A percentile compares a stretch with the other conserved stretches of the same genome.
These are phyloP conservation scores for Austroboletus niveus DNA, from an alignment of 1,284 basidiomycete genomes.

Conservation along the genomic window DNA sequence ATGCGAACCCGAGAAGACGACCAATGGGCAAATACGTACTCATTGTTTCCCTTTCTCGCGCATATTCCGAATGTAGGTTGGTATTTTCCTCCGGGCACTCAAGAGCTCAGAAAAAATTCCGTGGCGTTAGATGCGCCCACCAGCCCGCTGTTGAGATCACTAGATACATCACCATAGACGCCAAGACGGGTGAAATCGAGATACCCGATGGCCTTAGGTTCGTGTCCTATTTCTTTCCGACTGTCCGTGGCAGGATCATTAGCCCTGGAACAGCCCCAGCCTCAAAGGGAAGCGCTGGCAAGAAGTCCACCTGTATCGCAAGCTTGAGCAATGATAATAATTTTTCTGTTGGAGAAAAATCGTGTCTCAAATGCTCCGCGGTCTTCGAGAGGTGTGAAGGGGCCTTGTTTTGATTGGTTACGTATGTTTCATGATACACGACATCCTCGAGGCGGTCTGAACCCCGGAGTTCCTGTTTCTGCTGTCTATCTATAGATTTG, in stretches of 20 bases:
- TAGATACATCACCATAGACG: slow-evolving; percentile 51
- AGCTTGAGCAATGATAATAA: slow-evolving; percentile 13
- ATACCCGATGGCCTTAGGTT: slow-evolving; percentile 50
- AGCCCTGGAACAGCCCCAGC: slow-evolving; percentile 36
- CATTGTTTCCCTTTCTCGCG: slow-evolving; percentile 71
- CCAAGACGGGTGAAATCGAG: slow-evolving; percentile 60
- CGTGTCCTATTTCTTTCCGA: slow-evolving; percentile 18
- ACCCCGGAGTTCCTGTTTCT: slow-evolving; percentile 32
- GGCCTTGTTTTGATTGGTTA: slow-evolving; percentile 15
- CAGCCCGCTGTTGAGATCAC: slow-evolving; percentile 72
- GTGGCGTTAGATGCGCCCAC: slow-evolving; percentile 53
- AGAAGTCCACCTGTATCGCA: slow-evolving; percentile 38
- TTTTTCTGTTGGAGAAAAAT: slow-evolving; percentile 2
- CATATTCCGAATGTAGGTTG: slow-evolving; percentile 67
- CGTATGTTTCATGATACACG: slow-evolving; percentile 24
- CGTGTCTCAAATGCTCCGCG: slow-evolving; percentile 23
- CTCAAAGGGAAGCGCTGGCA: slow-evolving; percentile 54
- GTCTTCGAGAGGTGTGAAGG: slow-evolving; percentile 8
- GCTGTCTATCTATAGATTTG: slow-evolving; percentile 32
- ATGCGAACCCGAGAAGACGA: slow-evolving; percentile 45
- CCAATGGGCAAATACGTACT: slow-evolving; percentile 35
- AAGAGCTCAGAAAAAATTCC: background rate
- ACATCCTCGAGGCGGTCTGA: slow-evolving; percentile 25
- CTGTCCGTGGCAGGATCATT: slow-evolving; percentile 1
- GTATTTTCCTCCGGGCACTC: background rate